phyloP scores from a whole-genome alignment of 306 rosid species.

The Lotus japonicus region DNA sequence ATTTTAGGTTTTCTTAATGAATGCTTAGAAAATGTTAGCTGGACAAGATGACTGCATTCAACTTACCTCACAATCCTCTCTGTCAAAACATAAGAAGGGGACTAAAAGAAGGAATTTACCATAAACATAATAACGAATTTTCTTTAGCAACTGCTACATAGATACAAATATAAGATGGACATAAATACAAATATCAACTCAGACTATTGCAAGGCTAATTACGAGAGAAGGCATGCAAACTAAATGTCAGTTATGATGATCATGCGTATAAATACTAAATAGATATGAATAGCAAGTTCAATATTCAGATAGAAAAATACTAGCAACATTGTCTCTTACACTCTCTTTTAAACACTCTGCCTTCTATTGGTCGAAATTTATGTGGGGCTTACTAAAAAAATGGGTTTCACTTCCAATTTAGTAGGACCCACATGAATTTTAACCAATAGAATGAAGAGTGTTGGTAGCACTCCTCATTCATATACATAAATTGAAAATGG shows the following conservation, averaged over 20 bases:
- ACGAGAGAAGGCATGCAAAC: not conserved
- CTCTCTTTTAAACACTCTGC: too few species aligned
- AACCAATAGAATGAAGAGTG: too few species aligned
- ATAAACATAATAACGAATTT: slow-evolving; percentile 2
- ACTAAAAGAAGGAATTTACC: too few species aligned
- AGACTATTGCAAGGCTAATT: not conserved
- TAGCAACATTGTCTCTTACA: too few species aligned
- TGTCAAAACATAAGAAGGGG: too few species aligned
- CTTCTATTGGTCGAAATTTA: too few species aligned
- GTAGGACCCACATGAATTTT: too few species aligned
- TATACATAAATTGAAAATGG: not conserved
- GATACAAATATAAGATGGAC: slow-evolving; percentile 4
- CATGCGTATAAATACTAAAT: not conserved
- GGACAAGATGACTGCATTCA: not conserved
- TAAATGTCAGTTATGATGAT: not conserved
- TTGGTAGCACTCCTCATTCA: too few species aligned
- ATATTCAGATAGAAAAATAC: not conserved
- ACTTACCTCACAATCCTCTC: not conserved
- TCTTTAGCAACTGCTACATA: not conserved
- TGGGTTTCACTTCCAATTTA: too few species aligned
- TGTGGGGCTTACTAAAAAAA: too few species aligned
- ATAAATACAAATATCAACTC: not conserved
- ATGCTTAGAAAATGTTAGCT: not conserved
- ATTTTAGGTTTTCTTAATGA: not conserved
- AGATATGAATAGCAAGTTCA: not conserved